Evolutionary conservation across 176 grass and related monocot genomes (phyloP), one percentile per base, ranked within the genome.

Genomic region (Oryza longistaminata): DNA sequence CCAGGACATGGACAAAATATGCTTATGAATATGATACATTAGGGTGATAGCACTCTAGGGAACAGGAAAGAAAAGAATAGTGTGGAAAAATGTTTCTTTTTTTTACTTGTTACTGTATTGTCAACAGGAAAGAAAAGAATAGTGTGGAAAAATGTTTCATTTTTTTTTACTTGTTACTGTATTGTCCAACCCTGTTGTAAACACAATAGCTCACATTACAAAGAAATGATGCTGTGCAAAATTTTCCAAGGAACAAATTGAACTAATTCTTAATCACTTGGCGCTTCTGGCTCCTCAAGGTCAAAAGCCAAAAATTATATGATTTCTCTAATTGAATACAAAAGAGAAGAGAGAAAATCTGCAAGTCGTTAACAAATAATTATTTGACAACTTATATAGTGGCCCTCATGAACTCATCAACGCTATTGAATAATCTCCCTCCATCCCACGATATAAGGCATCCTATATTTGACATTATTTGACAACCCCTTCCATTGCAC

Each of bases 311-410:
- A 58, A 66, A 29, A 40, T 43, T 55, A 24, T 44, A 44, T 67
- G 25, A 4, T 81, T 58, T 34, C 33, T 9, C 29, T 7, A 27
- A 26, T 37, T 66, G 33, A 68, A 70, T 45, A 71, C 12, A 73
- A 76, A 68, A 76, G 5, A 13, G n/a, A 76, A 68, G 21, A 84
- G 71, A 12, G 40, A 11, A 76, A 67, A 76, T 68, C 72, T 49
- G 71, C 61, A 76, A 72, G 70, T 64, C 26, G 15, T 83, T 40
- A 62, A 73, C 70, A 25, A 73, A 13, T 6, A 64, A 65, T 21
- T 64, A 65, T 74, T 65, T 83, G 53, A 44, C 34, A 45, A 43
- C n/a, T 72, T 73, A 16, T 31, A 73, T 19, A 78, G 14, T 16
- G 8, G 62, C n/a, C 52, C 70, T 34, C 71, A 65, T 74, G 58